Base-by-base conservation (phyloP, 2,329 filamentous ascomycete species). In the Fonsecaea monophora region DNA sequence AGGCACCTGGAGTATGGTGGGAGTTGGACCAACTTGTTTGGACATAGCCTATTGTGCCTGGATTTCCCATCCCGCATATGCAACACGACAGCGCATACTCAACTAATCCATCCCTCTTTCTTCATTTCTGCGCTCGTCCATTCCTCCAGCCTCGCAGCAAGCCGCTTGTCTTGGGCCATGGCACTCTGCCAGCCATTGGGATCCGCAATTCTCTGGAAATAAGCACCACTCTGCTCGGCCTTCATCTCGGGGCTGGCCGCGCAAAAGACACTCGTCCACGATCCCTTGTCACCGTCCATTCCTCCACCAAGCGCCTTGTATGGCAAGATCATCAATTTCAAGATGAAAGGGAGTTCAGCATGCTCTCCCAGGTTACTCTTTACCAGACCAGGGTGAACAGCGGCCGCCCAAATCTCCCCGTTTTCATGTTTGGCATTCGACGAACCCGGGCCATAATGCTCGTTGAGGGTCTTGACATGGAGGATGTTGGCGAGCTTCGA, bases 401-500 rank as follows among this genome's bases (percentile, higher is more conserved):
- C 75, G 0, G 81, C 78, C 8, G 75, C 75, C 0, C 77, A 82
- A 56, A 85, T 78, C 6, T 75, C 62, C 0, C 83, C 83, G 7
- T 48, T 18, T 15, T 53, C 60, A 15, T 4, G 21, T 45, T 45
- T 56, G 34, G 53, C 42, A 45, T 35, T 42, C 12, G 50, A 9
- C 8, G 50, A 56, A 12, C 18, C 37, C 3, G 53, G 60, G 6
- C 60, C 60, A 67, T 85, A 82, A 0, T 75, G 76, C 12, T 72
- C 67, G 0, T 81, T 79, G 3, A 84, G 75, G 35, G 80, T 76
- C 9, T 75, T 72, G 0, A 80, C 75, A 70, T 80, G 83, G 0
- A 85, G 78, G 13, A 85, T 75, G 55, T 84, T 84, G 2, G 82
- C 82, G 7, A 86, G 77, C 69, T 85, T 85, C 37, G 78, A 79